Base-by-base conservation (phyloP, 73 alveolate genomes). In the Loxodes magnus region DNA sequence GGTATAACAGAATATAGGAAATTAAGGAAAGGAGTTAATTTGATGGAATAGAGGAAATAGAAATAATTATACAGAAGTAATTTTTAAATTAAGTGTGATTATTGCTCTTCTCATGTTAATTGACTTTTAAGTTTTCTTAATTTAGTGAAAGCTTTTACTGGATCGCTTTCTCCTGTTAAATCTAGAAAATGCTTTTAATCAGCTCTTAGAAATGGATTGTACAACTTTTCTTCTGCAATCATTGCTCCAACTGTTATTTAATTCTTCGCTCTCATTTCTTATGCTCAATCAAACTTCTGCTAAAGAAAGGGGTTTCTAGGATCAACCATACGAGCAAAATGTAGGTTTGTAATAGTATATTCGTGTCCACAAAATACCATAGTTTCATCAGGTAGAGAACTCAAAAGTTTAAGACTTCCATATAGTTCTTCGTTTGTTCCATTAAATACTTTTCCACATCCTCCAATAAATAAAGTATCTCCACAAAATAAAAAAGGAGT, bases 401-500 rank as follows among this genome's bases (percentile, higher is more conserved):
- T 76, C 19, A 76, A 41, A 35, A 46, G 68, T 35, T 61, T 65
- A n/a, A 76, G 42, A 15, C 75, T 48, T 14, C 70, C 53, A 24
- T 42, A 76, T 30, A 60, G 59, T 1, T 36, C 22, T 15, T 73
- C 87, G 0, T 76, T 59, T 7, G 58, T 39, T 4, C 74, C 74
- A 2, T 43, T 69, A 15, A 48, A 31, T 5, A 69, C 20, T 10
- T 54, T 27, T 19, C 90, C 90, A 43, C 84, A 69, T 15, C 90
- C 90, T 29, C 81, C 90, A 6, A 60, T 55, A 17, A 59, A 62
- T 10, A 76, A 56, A 2, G 73, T 46, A 35, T 70, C 62, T 4
- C 82, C 90, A 5, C 65, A 20, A 51, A 76, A 76, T 14, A 70
- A 29, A 36, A 70, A 56, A 5, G 90, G 90, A 0, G 63, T 69